A percentile compares a stretch with the other conserved stretches of the same genome.
Conservation (phyloP, 805 yeast genomes). For the Pichia thaimueangensis region DNA sequence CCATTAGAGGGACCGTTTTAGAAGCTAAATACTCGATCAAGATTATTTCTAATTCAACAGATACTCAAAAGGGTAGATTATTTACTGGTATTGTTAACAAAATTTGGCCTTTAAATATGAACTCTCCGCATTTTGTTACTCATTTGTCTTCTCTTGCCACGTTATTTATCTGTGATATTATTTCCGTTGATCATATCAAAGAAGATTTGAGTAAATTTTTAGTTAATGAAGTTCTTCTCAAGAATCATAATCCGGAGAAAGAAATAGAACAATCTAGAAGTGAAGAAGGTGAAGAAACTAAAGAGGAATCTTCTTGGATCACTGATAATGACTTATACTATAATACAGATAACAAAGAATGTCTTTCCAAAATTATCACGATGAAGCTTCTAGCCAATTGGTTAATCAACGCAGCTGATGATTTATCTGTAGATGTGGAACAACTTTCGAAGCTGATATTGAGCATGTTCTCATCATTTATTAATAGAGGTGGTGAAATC, state of each 20-base stretch:
- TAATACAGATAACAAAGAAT: constrained; percentile 10
- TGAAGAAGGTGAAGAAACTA: constrained; percentile 28
- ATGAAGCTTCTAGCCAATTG: constrained; percentile 56
- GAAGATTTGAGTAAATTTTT: constrained; percentile 54
- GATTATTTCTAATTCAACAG: constrained; percentile 43
- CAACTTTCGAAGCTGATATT: constrained; percentile 56
- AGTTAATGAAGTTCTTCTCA: constrained; percentile 54
- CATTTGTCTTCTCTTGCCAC: constrained; percentile 58
- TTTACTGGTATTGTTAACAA: constrained; percentile 34
- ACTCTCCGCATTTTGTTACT: constrained; percentile 39
- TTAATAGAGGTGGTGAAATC: constrained; percentile 76
- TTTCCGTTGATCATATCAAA: constrained; percentile 41
- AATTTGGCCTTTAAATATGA: constrained; percentile 46
- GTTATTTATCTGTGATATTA: constrained; percentile 43
- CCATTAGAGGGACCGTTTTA: constrained; percentile 45
- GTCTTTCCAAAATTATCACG: constrained; percentile 31
- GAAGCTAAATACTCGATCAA: constrained; percentile 64
- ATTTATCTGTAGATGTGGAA: constrained; percentile 33
- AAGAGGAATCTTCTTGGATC: constrained; percentile 25
- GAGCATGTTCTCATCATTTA: constrained; percentile 57
- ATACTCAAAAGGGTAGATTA: constrained; percentile 31
- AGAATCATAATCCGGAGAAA: constrained; percentile 36
- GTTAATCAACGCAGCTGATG: constrained; percentile 33
- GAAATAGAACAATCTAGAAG: constrained; percentile 18
- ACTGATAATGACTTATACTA: constrained; percentile 19